Conservation (phyloP, 345 rosid genomes). For the Odontarrhena argentea region DNA sequence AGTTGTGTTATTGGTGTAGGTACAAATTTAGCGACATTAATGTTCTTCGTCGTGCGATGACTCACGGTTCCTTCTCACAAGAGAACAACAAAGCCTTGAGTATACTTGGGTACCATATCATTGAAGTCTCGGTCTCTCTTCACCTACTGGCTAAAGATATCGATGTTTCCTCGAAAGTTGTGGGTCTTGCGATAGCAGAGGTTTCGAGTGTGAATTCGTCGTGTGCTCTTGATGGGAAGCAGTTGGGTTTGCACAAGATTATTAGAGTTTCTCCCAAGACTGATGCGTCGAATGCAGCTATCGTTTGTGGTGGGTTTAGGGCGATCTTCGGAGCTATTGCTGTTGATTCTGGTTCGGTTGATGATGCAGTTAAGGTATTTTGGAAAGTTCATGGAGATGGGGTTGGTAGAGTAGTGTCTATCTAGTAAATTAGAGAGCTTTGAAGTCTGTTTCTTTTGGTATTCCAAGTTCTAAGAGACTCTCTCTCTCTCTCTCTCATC, state of each 20-base stretch:
- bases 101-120: conserved; percentile 57
- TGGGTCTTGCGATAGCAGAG: conserved; percentile 44
- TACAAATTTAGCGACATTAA: conserved; percentile 50
- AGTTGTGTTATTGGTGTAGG: conserved; percentile 37
- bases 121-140: conserved; percentile 53
- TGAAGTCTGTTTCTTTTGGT: background rate
- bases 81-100: conserved; percentile 72
- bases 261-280: conserved; percentile 65
- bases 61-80: conserved; percentile 65
- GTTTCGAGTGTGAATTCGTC: conserved; percentile 54
- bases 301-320: conserved; percentile 63
- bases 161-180: conserved; percentile 55
- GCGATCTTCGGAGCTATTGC: conserved; percentile 80
- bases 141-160: conserved; percentile 43
- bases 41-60: conserved; percentile 71
- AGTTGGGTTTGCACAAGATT: conserved; percentile 56
- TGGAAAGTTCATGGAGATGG: conserved; percentile 51
- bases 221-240: conserved; percentile 60
- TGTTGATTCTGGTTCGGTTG: conserved; percentile 49
- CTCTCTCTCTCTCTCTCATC: background rate
- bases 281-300: conserved; percentile 43
- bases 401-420: conserved; percentile 40
- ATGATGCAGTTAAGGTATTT: conserved; percentile 56
- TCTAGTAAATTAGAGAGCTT: conserved; percentile 31
- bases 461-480: conserved; percentile 24